Conservation (phyloP, 805 yeast genomes). For the Schwanniomyces vanrijiae region DNA sequence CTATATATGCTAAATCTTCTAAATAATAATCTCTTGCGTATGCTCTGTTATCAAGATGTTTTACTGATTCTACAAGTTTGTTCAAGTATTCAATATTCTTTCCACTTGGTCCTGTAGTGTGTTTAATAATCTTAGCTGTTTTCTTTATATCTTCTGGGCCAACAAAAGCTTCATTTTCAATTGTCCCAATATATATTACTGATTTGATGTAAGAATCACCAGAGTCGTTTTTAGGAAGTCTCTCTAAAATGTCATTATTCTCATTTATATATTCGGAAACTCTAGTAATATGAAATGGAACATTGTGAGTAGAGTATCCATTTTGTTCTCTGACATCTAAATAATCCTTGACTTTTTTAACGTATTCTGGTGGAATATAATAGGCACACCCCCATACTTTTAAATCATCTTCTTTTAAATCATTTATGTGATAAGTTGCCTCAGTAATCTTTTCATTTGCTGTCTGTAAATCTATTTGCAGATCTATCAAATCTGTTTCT, state of each 20-base stretch:
- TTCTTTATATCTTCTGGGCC: constrained; percentile 69
- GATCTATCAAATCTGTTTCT: constrained; percentile 8
- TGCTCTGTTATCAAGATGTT: constrained; percentile 17
- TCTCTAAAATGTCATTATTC: constrained; percentile 8
- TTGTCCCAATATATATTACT: constrained; percentile 78
- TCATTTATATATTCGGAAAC: constrained; percentile 12
- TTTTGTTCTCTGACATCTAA: constrained; percentile 85
- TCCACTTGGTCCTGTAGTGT: constrained; percentile 78
- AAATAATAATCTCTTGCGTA: constrained; percentile 31
- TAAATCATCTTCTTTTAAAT: constrained; percentile 42
- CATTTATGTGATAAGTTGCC: neutral
- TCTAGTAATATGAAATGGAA: constrained; percentile 56
- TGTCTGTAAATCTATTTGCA: neutral
- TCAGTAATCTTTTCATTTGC: constrained; percentile 8
- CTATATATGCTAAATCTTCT: constrained; percentile 23
- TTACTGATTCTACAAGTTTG: constrained; percentile 49
- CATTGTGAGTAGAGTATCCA: constrained; percentile 73
- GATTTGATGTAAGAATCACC: constrained; percentile 52
- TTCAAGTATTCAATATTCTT: constrained; percentile 69
- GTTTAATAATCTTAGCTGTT: constrained; percentile 62
- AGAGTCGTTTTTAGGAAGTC: constrained; percentile 18
- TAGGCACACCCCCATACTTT: constrained; percentile 82
- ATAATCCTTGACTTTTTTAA: constrained; percentile 60
- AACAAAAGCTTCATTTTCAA: constrained; percentile 75
- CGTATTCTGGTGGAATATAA: constrained; percentile 67